Evolutionary conservation across 164 flowering plant genomes (phyloP).

Genomic region (Aristolochia contorta): DNA sequence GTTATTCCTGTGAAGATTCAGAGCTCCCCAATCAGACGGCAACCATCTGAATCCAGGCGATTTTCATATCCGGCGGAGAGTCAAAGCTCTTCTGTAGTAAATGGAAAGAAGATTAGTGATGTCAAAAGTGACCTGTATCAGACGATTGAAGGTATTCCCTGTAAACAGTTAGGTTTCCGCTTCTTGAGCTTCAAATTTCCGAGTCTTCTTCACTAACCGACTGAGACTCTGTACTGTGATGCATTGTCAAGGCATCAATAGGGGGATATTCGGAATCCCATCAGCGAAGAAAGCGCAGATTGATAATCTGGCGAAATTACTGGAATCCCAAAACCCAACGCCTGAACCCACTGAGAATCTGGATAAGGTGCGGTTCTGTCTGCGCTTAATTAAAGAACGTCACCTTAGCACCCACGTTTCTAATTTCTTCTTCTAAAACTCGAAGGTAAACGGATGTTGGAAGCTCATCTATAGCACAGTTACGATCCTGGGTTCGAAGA

Average conservation of each 20-base stretch:
- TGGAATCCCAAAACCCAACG: constrained; percentile 79
- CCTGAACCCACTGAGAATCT: constrained; percentile 53
- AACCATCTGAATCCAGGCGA: constrained; percentile 18
- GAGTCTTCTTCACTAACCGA: no score
- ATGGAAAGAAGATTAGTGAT: constrained; percentile 18
- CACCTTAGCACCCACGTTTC: not conserved
- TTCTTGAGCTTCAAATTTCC: not conserved
- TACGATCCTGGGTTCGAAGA: constrained; percentile 75
- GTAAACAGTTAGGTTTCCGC: not conserved
- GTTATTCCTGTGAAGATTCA: constrained; percentile 19
- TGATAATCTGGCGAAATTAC: constrained; percentile 42
- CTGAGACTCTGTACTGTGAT: not conserved
- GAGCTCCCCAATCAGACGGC: constrained; percentile 12
- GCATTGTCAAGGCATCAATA: constrained; percentile 43
- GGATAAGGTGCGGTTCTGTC: constrained; percentile 38
- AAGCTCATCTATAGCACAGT: constrained; percentile 83
- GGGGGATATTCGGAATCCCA: constrained; percentile 86
- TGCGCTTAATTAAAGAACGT: not conserved
- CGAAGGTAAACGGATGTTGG: constrained; percentile 76
- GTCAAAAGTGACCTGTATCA: constrained; percentile 40
- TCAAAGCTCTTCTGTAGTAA: constrained; percentile 28
- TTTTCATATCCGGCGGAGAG: constrained; percentile 7
- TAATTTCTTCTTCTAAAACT: constrained; percentile 2
- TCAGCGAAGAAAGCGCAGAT: constrained; percentile 71
- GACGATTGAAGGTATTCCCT: constrained; percentile 37